phyloP scores from a whole-genome alignment of 306 rosid genomes.

The Psophocarpus tetragonolobus region DNA sequence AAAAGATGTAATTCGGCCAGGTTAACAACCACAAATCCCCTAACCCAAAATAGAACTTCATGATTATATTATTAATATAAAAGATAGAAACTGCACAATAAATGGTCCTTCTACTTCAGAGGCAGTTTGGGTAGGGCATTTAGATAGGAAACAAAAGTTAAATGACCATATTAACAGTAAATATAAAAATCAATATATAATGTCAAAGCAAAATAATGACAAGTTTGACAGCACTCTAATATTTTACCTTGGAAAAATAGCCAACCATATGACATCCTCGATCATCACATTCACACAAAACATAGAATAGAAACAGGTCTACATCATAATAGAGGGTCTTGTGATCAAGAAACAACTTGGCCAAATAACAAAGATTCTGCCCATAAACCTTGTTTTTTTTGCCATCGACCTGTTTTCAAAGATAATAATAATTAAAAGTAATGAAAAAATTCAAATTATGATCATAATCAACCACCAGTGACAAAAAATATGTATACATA shows the following conservation, averaged over 20 bases:
- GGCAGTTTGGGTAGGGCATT: background rate
- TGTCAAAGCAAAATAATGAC: background rate
- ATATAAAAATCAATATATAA: constrained; percentile 4
- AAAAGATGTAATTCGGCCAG: no score
- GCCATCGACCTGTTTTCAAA: constrained; percentile 87
- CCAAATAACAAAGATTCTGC: constrained; percentile 98
- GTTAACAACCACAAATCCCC: no score
- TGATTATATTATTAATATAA: background rate
- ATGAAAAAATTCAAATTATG: constrained; percentile 1
- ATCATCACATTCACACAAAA: constrained; percentile 96
- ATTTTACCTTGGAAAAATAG: constrained; percentile 90
- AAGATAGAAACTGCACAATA: background rate
- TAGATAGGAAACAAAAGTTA: background rate
- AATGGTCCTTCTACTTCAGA: constrained; percentile 4
- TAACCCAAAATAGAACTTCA: background rate
- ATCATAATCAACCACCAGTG: background rate
- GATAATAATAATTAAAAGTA: constrained; percentile 14
- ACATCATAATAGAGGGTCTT: constrained; percentile 98
- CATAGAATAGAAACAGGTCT: constrained; percentile 93
- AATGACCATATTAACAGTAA: background rate
- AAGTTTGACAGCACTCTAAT: constrained; percentile 10
- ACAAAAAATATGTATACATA: background rate
- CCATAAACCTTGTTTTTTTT: constrained; percentile 99
- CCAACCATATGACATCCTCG: constrained; percentile 99
- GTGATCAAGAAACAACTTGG: constrained; percentile 96